Base-by-base conservation (phyloP, 495 filamentous ascomycete species). In the Platismatia glauca region DNA sequence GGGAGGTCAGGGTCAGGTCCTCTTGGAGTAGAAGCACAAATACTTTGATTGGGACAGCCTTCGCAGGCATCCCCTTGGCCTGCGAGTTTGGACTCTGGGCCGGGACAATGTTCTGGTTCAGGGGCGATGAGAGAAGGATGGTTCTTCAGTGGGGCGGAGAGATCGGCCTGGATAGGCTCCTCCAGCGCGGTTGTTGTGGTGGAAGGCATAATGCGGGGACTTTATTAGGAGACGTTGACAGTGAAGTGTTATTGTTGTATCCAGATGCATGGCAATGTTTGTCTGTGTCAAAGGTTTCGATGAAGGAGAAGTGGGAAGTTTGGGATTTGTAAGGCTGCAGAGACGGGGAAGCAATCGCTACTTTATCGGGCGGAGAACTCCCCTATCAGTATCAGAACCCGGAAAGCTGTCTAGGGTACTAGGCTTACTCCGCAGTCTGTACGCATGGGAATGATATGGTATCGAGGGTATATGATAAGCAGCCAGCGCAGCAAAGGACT, bases 91-190 rank as follows among this genome's bases (percentile, higher is more conserved):
- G 89, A 94, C 75, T 96, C 90, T 41, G 94, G 94, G 4, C 94
- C 94, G 37, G 95, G 95, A 70, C 94, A 98, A 80, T 97, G 91
- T 74, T 97, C 87, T 70, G 94, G 94, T 69, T 96, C 91, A 41
- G 93, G 94, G 29, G 94, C 94, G 61, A 97, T 86, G 58, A 97
- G 88, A 57, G 89, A 80, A 9, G 92, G 90, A 16, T 84, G 82
- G 44, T 79, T 75, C 71, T 89, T 87, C 58, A 89, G 79, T 7
- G 87, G 83, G 60, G 87, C 84, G 55, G 83, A 75, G 63, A 94
- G 77, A 59, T 87, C 85, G 64, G 85, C 77, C 64, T 84, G 79
- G 27, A 82, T 72, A 27, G 85, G 81, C 66, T 84, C 86, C 75
- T 90, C 85, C 41, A 94, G 73, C 29, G 84, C 88, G 15, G 89